Conservation (phyloP, 1,139 yeast genomes). For the Scheffersomyces illinoinensis region DNA sequence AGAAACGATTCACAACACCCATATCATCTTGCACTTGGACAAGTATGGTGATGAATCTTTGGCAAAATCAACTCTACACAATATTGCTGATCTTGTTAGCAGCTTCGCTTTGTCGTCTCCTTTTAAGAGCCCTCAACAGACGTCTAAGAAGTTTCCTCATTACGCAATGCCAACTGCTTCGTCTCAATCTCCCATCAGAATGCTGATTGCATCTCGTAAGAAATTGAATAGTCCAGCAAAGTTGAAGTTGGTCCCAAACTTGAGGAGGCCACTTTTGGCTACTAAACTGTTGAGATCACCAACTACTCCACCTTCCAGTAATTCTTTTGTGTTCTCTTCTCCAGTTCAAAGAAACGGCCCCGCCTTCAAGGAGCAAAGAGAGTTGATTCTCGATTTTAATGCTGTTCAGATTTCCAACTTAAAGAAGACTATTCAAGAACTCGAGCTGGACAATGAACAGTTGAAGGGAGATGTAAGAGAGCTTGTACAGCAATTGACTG, state of each 20-base stretch:
- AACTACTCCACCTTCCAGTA: constrained; percentile 4
- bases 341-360: constrained; percentile 2
- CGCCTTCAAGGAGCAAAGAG: neutral
- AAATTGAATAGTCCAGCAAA: constrained; percentile 10
- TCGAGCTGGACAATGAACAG: constrained; percentile 11
- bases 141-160: constrained; percentile 17
- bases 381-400: constrained; percentile 3
- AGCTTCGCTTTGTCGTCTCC: constrained; percentile 17
- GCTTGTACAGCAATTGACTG: constrained; percentile 5
- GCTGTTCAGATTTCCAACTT: constrained; percentile 8
- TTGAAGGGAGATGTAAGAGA: constrained; percentile 11
- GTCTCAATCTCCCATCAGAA: constrained; percentile 8
- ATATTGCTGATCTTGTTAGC: constrained; percentile 26
- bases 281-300: constrained; percentile 7
- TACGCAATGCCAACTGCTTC: constrained; percentile 36
- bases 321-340: constrained; percentile 6
- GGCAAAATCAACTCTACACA: constrained; percentile 28
- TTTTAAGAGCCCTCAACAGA: constrained; percentile 4
- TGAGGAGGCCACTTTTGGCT: constrained; percentile 4
- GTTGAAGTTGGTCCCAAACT: constrained; percentile 7
- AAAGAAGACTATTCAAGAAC: constrained; percentile 10
- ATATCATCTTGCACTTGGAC: constrained; percentile 33
- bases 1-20: constrained; percentile 13
- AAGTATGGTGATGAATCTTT: constrained; percentile 25
- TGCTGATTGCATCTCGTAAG: neutral